These are phyloP conservation scores for Botrytis tulipae DNA, from an alignment of 2,329 filamentous ascomycete genomes.

Conservation along the genomic window DNA sequence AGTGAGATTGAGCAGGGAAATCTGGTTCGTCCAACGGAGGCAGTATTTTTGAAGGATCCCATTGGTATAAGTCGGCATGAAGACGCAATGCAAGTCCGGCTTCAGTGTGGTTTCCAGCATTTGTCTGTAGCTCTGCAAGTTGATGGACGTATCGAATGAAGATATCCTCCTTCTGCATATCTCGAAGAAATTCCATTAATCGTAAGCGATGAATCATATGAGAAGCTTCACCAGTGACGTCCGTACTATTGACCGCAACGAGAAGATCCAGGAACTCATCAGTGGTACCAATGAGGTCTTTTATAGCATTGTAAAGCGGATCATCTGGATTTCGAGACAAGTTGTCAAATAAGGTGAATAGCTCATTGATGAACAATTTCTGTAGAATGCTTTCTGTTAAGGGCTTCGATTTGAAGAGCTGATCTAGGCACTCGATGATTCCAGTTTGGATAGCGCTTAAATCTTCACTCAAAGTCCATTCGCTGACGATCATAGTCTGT, in stretches of 20 bases:
- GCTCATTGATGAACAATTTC: slow-evolving; percentile 86
- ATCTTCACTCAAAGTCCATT: slow-evolving; percentile 95
- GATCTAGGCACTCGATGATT: slow-evolving; percentile 91
- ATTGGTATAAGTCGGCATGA: slow-evolving; percentile 89
- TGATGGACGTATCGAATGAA: slow-evolving; percentile 96
- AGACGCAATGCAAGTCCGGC: slow-evolving; percentile 85
- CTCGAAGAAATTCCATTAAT: slow-evolving; percentile 92
- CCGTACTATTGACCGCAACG: slow-evolving; percentile 81
- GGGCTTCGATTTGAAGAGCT: slow-evolving; percentile 83
- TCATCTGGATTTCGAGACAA: slow-evolving; percentile 67
- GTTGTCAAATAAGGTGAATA: slow-evolving; percentile 76
- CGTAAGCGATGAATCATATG: slow-evolving; percentile 84
- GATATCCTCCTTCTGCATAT: slow-evolving; percentile 96
- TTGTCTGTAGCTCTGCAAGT: slow-evolving; percentile 73
- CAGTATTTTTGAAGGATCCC: slow-evolving; percentile 71
- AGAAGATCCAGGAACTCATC: slow-evolving; percentile 90
- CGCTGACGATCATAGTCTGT: slow-evolving; percentile 97
- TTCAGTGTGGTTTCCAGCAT: slow-evolving; percentile 76
- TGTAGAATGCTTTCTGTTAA: slow-evolving; percentile 86
- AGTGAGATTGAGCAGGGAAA: slow-evolving; percentile 81
- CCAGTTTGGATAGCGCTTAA: slow-evolving; percentile 89
- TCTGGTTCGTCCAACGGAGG: slow-evolving; percentile 67
- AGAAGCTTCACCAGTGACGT: slow-evolving; percentile 69
- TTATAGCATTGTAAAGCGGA: slow-evolving; percentile 71
- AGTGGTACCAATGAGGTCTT: slow-evolving; percentile 76